Conservation (phyloP, 169 alveolate genomes). For the Plasmodium ovale region DNA sequence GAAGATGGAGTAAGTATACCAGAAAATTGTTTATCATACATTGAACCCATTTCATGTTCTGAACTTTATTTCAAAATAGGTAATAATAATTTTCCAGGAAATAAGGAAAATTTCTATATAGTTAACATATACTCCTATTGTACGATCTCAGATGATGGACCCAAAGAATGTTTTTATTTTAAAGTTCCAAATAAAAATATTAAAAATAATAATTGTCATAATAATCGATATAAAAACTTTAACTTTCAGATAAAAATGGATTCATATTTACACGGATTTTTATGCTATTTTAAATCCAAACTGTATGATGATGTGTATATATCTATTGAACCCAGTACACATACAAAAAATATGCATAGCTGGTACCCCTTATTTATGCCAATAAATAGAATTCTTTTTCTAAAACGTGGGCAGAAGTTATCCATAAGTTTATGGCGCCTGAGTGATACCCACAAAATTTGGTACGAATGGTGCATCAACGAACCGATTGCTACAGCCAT, state of each 20-base stretch:
- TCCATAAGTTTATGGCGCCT: constrained; percentile 85
- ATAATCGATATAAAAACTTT: constrained; percentile 79
- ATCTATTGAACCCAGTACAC: constrained; percentile 81
- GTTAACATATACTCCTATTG: constrained; percentile 63
- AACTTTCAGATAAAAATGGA: constrained; percentile 75
- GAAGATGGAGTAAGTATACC: constrained; percentile 80
- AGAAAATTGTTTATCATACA: constrained; percentile 77
- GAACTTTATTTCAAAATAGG: constrained; percentile 78
- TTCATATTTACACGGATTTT: constrained; percentile 84
- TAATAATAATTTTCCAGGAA: constrained; percentile 76
- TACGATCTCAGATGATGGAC: constrained; percentile 78
- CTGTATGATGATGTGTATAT: constrained; percentile 79
- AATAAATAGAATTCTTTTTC: constrained; percentile 71
- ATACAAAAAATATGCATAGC: constrained; percentile 76
- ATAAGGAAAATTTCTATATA: constrained; percentile 72
- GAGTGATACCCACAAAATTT: constrained; percentile 79
- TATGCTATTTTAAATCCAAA: constrained; percentile 82
- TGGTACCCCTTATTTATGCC: constrained; percentile 88
- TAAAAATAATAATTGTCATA: constrained; percentile 52
- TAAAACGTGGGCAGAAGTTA: constrained; percentile 75
- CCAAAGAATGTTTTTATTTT: constrained; percentile 58
- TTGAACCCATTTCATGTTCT: constrained; percentile 86
- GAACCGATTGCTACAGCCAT: constrained; percentile 47
- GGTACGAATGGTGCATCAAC: constrained; percentile 87
- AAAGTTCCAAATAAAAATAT: constrained; percentile 26